Evolutionary conservation across 169 alveolate species (phyloP), one percentile per base, ranked within the genome.

Genomic region (Plasmodium inui): DNA sequence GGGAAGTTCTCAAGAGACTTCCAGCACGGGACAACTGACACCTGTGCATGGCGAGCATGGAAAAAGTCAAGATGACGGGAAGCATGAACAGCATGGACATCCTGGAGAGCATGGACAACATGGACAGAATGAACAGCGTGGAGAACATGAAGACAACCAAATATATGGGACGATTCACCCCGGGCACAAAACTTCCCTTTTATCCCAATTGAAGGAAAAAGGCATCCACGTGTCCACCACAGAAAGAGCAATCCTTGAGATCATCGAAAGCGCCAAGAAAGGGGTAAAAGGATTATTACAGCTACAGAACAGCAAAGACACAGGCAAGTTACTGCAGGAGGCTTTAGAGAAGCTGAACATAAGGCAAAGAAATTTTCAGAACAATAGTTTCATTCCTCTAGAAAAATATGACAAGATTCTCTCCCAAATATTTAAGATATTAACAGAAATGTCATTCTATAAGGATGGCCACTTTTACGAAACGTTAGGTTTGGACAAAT

Each of bases 371-470:
- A n/a, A 55, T 19, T 1, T 88, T 14, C n/a, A 9, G 10, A 32
- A 61, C 19, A 53, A 32, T 5, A 67, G 78, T 26, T 22, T 55
- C 7, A 55, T 88, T 6, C 7, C 94, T 28, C 82, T 72, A 37
- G 94, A 88, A 8, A 26, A 10, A 73, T 78, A 79, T 88, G 94
- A 88, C 55, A 78, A 44, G 57, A 88, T 88, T 19, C 70, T 88
- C 34, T 78, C 89, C 28, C 19, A 74, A n/a, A 76, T 88, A 53
- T 88, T 88, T 88, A 88, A 88, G 34, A 88, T 88, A 76, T 78
- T 88, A 79, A 88, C 94, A 17, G 83, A 88, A 39, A 34, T 79
- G 82, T 78, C 89, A 1, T 88, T 22, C 81, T 78, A 88, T 88
- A 79, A 88, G 30, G 44, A 55, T 57, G 34, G 82, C 0, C 8